A percentile compares a stretch with the other conserved stretches of the same genome.
These are phyloP conservation scores for Zychaea mexicana DNA, from an alignment of 371 early-diverging fungal genomes.

Conservation along the genomic window DNA sequence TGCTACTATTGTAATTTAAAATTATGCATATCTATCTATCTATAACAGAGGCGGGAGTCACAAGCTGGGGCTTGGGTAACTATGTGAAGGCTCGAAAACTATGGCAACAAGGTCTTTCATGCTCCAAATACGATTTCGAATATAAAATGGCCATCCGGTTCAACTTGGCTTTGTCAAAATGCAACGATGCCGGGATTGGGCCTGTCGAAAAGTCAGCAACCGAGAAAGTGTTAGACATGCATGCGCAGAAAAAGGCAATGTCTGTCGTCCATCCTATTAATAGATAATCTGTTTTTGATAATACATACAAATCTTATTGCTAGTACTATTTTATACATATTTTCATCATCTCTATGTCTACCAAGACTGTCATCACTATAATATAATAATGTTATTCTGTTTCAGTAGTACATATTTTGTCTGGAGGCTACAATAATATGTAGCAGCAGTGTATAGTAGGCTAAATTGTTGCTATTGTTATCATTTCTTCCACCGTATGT, in stretches of 20 bases:
- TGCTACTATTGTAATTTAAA: no score
- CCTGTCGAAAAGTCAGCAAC: conserved; percentile 20
- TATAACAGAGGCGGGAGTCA: conserved; percentile 60
- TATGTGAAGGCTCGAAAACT: conserved; percentile 45
- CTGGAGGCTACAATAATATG: no score
- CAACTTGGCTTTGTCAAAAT: conserved; percentile 39
- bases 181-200: conserved; percentile 43
- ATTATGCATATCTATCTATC: background rate
- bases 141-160: conserved; percentile 54
- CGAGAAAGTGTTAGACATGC: conserved; percentile 1
- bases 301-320: no score
- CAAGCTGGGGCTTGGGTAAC: conserved; percentile 53
- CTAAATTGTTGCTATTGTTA: no score
- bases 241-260: background rate
- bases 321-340: no score
- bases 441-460: no score
- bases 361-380: no score
- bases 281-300: background rate
- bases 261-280: background rate
- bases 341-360: no score
- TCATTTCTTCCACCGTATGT: no score
- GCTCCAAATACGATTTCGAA: conserved; percentile 65
- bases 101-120: conserved; percentile 58
- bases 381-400: no score
- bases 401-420: no score